Base-by-base conservation (phyloP, 352 stramenopile species). In the Globisporangium rhizosaccharum region DNA sequence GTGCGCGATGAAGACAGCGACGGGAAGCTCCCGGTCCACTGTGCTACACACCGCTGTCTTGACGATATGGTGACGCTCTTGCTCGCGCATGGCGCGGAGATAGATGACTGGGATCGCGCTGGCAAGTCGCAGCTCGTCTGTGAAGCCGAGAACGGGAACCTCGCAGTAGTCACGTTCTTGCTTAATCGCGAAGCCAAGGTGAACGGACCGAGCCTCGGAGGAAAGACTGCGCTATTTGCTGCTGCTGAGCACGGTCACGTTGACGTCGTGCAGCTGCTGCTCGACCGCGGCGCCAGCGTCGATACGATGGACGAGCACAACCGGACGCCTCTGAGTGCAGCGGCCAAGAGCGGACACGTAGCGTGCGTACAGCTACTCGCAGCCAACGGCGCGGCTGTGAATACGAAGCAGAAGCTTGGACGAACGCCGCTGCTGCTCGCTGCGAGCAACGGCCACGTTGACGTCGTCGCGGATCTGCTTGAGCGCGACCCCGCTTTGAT, bases 351-450 rank as follows among this genome's bases (percentile, higher is more conserved):
- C n/a, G 54, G 54, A 1, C 54, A 53, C 30, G 9, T 59, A 33
- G 1, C 26, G n/a, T 52, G 48, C n/a, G 30, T 53, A n/a, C 11
- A 28, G 1, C 37, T 28, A 18, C 45, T 59, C 2, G 30, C 46
- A 10, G 23, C 36, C 11, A 11, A 0, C 17, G n/a, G 12, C 2
- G 28, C 54, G 15, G 8, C 17, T 2, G 9, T 52, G 9, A n/a
- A 53, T 9, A 17, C 20, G 12, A 8, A 46, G 20, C 54, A 59
- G 23, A 20, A 30, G 20, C 14, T 17, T 20, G 54, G 54, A 14
- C 10, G 54, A 51, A 36, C 54, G 20, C 54, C 54, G 2, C 28
- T 59, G 28, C 37, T 53, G 54, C 30, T 59, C 30, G 54, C 54
- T 2, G 30, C 48, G 4, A 59, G 54, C 54, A 53, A 53, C 45